phyloP scores from a whole-genome alignment of 345 rosid genomes.

The Lepidium africanum region DNA sequence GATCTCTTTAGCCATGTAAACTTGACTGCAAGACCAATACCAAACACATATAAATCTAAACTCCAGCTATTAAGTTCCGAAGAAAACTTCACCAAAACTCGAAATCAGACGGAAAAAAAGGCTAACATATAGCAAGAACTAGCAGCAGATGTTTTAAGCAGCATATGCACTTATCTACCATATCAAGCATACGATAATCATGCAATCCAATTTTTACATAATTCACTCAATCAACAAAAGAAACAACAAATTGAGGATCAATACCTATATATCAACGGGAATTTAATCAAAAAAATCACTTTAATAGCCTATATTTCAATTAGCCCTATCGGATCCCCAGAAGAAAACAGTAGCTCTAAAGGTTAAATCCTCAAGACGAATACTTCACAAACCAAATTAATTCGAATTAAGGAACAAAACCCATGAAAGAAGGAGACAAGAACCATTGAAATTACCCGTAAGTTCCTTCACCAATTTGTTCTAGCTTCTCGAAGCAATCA shows the following conservation, averaged over 20 bases:
- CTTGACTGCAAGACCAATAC: constrained; percentile 62
- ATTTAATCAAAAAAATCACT: neutral
- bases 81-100: neutral
- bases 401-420: neutral
- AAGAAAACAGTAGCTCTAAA: no score
- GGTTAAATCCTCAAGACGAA: neutral
- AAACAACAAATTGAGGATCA: neutral
- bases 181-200: neutral
- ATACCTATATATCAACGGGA: neutral
- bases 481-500: constrained; percentile 74
- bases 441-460: constrained; percentile 43
- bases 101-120: neutral
- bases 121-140: neutral
- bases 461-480: constrained; percentile 88
- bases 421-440: neutral
- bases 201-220: neutral
- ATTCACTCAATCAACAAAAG: neutral
- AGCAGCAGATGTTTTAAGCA: neutral
- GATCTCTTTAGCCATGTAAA: constrained; percentile 90
- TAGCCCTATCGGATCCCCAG: neutral
- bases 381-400: neutral
- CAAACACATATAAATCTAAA: neutral
- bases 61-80: neutral
- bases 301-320: neutral
- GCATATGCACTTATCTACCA: neutral